Base-by-base conservation (phyloP, 257 asterid genomes). In the Nicotiana tomentosiformis region DNA sequence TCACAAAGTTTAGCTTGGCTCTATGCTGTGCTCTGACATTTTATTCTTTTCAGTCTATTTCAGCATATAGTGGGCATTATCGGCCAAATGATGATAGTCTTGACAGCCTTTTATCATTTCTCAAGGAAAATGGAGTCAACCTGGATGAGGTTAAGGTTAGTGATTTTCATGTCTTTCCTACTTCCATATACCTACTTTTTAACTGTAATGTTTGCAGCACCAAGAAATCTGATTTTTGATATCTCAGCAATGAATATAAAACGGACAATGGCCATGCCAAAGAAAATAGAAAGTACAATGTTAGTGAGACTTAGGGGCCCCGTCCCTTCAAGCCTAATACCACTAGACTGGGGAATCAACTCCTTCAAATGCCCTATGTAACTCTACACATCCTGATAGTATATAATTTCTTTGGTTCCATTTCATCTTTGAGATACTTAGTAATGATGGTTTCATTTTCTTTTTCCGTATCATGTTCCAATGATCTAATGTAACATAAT, bases 31-130 rank as follows among this genome's bases (percentile, higher is more conserved):
- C 64, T 81, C 74, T 81, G 78, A 65, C 30, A n/a, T 65, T 65
- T 80, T 33, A 39, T 16, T 60, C 11, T 86, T 84, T 77, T 49
- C 91, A 96, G 99, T 79, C 91, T 56, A 90, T 96, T 84, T 96
- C 98, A 82, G 92, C 99, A 78, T 96, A 94, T 89, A 96, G 99
- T 43, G 99, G 99, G 70, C 99, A 96, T 90, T 96, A 96, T 86
- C 93, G 87, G 87, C 99, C 99, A 78, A 92, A 97, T 7, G 98
- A 94, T 77, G 98, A 93, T 23, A 87, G 90, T 87, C 94, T 94
- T 30, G 90, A 89, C 80, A 80, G 85, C 86, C 92, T 94, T 85
- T 68, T 92, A 83, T 91, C 90, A 82, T 84, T 88, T 86, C 92
- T 96, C 86, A 86, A 87, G 87, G 97, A 90, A 84, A 88, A 91